Evolutionary conservation across 2,329 filamentous ascomycete species (phyloP).

Genomic region (Sporothrix humicola): DNA sequence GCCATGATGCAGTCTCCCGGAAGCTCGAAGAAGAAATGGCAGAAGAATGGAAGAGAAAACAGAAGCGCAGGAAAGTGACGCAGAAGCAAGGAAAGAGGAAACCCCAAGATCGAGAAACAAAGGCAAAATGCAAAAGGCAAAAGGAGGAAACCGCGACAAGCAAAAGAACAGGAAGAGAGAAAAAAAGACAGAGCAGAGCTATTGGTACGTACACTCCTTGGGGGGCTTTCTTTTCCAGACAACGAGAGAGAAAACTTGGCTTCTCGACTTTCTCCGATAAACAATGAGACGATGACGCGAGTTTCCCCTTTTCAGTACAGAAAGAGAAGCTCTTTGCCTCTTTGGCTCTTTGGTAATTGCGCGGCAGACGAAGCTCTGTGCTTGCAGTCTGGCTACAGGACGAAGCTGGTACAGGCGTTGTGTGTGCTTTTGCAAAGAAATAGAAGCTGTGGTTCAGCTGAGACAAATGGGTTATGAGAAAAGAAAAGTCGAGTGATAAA

Average conservation of each 20-base stretch:
- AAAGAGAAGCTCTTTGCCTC: constrained; percentile 36
- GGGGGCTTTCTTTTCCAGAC: constrained; percentile 38
- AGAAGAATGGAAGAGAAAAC: constrained; percentile 6
- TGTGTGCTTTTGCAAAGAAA: not conserved
- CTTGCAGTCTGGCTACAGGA: constrained; percentile 52
- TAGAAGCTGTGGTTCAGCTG: constrained; percentile 24
- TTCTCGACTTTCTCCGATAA: constrained; percentile 24
- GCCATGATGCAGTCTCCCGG: constrained; percentile 29
- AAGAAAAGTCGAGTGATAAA: not conserved
- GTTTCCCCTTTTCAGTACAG: constrained; percentile 42
- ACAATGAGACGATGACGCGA: constrained; percentile 34
- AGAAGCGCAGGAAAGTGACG: constrained; percentile 35
- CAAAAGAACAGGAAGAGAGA: constrained; percentile 37
- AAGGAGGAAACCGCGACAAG: constrained; percentile 37
- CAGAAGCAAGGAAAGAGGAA: constrained; percentile 32
- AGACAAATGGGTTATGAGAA: not conserved
- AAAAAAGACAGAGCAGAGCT: constrained; percentile 47
- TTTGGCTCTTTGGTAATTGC: not conserved
- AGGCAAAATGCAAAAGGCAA: constrained; percentile 34
- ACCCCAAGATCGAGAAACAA: constrained; percentile 37
- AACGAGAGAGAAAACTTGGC: constrained; percentile 37
- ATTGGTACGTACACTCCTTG: constrained; percentile 63
- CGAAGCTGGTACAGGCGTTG: constrained; percentile 26
- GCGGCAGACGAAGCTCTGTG: constrained; percentile 68
- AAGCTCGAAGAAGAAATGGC: constrained; percentile 31